These are phyloP conservation scores for Hypomontagnella monticulosa DNA, from an alignment of 495 filamentous ascomycete genomes.

Conservation along the genomic window DNA sequence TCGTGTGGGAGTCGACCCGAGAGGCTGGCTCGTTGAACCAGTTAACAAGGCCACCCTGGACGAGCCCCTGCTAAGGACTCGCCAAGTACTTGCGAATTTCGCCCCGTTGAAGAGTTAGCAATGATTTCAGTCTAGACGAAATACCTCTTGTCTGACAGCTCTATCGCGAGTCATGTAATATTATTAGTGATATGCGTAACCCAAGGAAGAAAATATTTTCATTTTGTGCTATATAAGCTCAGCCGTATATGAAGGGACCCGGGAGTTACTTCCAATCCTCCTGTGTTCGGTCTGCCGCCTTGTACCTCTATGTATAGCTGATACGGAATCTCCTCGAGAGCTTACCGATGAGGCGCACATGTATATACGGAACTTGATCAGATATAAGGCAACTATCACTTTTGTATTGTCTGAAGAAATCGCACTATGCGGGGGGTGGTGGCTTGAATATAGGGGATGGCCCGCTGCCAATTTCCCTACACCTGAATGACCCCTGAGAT, in stretches of 20 bases:
- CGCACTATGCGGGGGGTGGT: conserved; percentile 30
- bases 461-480: conserved; percentile 22
- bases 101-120: background rate
- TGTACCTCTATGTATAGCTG: background rate
- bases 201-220: background rate
- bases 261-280: background rate
- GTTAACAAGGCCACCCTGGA: background rate
- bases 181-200: background rate
- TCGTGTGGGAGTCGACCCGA: conserved; percentile 21
- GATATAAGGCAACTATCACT: conserved; percentile 8
- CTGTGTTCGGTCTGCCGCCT: background rate
- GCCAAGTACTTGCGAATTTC: too few relatives aligned
- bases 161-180: too few relatives aligned
- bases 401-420: background rate
- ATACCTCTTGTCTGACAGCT: background rate
- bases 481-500: conserved; percentile 20
- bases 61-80: background rate
- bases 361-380: background rate
- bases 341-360: background rate
- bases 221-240: background rate
- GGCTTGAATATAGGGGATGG: conserved; percentile 27
- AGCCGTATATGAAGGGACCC: background rate
- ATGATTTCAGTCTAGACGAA: background rate
- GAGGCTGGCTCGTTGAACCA: conserved; percentile 26
- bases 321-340: conserved; percentile 5